These are phyloP conservation scores for Lyophyllum semitale DNA, from an alignment of 768 basidiomycete species.

Conservation along the genomic window DNA sequence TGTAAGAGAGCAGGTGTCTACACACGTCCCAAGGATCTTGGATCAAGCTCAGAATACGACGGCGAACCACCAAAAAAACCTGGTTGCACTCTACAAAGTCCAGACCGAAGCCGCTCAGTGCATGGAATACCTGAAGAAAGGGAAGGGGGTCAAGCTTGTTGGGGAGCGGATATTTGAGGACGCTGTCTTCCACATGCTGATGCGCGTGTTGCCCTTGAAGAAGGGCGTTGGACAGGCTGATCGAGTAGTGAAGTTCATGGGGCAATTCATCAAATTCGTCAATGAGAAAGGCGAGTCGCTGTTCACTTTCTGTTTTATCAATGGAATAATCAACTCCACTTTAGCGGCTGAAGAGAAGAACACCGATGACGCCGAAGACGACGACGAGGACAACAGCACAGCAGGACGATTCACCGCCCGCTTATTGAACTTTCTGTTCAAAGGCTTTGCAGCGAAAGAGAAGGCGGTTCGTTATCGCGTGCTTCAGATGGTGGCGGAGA, in stretches of 20 bases:
- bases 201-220: slow-evolving; percentile 68
- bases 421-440: slow-evolving; percentile 67
- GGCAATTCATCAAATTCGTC: slow-evolving; percentile 72
- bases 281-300: slow-evolving; percentile 70
- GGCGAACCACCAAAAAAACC: slow-evolving; percentile 90
- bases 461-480: slow-evolving; percentile 84
- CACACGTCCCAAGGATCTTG: slow-evolving; percentile 62
- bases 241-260: slow-evolving; percentile 79
- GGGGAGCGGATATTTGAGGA: slow-evolving; percentile 83
- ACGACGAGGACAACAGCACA: slow-evolving; percentile 60
- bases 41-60: slow-evolving; percentile 73
- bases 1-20: slow-evolving; percentile 8
- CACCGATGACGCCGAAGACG: slow-evolving; percentile 40
- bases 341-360: slow-evolving; percentile 41
- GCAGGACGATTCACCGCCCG: slow-evolving; percentile 67
- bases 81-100: slow-evolving; percentile 78
- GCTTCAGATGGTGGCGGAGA: slow-evolving; percentile 73
- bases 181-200: slow-evolving; percentile 58
- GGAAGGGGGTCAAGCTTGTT: slow-evolving; percentile 48
- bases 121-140: slow-evolving; percentile 50
- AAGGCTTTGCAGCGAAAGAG: slow-evolving; percentile 84
- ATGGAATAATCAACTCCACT: not conserved
- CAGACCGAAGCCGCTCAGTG: slow-evolving; percentile 63
- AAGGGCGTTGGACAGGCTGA: slow-evolving; percentile 81
- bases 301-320: not conserved